Evolutionary conservation across 2,329 filamentous ascomycete species (phyloP).

Genomic region (Colletotrichum theobromicola): DNA sequence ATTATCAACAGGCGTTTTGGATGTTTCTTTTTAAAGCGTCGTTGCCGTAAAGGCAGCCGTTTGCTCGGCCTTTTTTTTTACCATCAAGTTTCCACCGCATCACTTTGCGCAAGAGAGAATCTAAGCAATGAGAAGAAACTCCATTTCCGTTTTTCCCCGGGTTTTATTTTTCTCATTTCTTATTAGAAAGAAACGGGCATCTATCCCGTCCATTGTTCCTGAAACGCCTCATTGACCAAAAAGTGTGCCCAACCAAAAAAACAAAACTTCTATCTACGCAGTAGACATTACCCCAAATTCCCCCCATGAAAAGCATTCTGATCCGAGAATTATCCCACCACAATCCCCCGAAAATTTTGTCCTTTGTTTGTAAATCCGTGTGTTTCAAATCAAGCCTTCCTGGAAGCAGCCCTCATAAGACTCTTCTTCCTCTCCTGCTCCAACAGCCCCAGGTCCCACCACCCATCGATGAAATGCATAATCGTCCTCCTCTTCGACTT

Average conservation of each 20-base stretch:
- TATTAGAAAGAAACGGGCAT: neutral
- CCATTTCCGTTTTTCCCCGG: neutral
- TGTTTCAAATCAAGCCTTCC: neutral
- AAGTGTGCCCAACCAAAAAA: neutral
- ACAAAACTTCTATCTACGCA: slow-evolving; percentile 23
- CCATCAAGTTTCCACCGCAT: neutral
- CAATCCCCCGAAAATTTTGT: neutral
- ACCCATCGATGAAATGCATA: slow-evolving; percentile 54
- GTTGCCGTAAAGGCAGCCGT: neutral
- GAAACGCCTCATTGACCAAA: neutral
- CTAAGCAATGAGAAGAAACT: no score
- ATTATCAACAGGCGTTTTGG: neutral
- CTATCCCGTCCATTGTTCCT: neutral
- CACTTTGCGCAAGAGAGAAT: neutral
- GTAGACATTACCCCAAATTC: slow-evolving; percentile 17
- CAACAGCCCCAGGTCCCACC: slow-evolving; percentile 59
- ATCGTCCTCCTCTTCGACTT: slow-evolving; percentile 51
- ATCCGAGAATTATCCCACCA: neutral
- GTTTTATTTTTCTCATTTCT: neutral
- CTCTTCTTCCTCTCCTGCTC: slow-evolving; percentile 49
- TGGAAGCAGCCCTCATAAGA: slow-evolving; percentile 24
- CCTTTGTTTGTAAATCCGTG: no score
- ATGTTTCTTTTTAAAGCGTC: neutral
- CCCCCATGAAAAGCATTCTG: no score
- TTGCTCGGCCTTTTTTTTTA: neutral